Conservation (phyloP, 176 grass and related monocot genomes). For the Alopecurus myosuroides region DNA sequence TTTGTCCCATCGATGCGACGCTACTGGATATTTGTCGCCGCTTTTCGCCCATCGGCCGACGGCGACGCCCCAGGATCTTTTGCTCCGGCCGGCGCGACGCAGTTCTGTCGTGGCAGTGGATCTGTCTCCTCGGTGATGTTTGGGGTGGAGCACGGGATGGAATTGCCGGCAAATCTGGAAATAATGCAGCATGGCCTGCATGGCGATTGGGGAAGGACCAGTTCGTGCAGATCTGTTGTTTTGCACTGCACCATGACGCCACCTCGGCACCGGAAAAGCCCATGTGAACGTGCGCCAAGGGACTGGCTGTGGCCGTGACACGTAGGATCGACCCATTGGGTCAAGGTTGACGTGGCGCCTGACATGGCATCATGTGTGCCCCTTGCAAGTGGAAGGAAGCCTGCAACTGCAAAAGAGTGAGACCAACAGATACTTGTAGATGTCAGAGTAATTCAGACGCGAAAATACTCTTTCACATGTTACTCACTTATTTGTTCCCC, state of each 20-base stretch:
- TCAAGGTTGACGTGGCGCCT: neutral
- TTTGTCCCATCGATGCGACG: neutral
- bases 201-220: neutral
- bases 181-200: constrained; percentile 58
- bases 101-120: neutral
- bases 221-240: constrained; percentile 28
- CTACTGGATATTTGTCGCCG: constrained; percentile 17
- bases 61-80: neutral
- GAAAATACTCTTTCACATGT: too few species aligned
- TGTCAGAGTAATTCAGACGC: too few species aligned
- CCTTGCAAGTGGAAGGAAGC: neutral
- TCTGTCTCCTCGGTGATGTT: neutral
- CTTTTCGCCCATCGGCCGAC: neutral
- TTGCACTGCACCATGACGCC: constrained; percentile 7
- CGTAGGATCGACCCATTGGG: constrained; percentile 33
- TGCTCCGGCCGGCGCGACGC: rapidly evolving
- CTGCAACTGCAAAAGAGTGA: too few species aligned
- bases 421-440: too few species aligned
- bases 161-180: neutral
- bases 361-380: neutral
- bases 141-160: constrained; percentile 1
- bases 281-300: constrained; percentile 48
- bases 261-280: neutral
- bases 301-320: constrained; percentile 19
- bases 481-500: too few species aligned